Evolutionary conservation across 139 green algal genomes (phyloP), one percentile per base, ranked within the genome.

Genomic region (Dunaliella sp.): DNA sequence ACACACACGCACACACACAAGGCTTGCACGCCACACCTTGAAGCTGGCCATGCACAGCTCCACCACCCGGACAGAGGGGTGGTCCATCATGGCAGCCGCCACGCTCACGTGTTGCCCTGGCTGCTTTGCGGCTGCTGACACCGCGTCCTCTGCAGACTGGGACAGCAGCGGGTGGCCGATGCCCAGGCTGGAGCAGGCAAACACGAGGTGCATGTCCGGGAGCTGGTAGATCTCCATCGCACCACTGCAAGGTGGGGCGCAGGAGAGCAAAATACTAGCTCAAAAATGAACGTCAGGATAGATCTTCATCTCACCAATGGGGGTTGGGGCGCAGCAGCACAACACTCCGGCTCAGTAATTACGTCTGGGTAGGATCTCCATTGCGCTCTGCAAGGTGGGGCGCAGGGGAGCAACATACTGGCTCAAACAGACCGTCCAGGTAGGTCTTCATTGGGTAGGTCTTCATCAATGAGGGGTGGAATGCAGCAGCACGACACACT

Each of bases 211-310:
- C 88, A 94, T 92, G 38, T 7, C 37, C 0, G 94, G 94, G 84
- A 96, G 87, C 0, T 76, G 33, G 83, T 91, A 96, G 12, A 93
- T 38, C 83, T 94, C 84, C 58, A 95, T 77, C 74, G 73, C 83
- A 26, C 93, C 93, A 59, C 65, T 65, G 48, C 48, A 65, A 65
- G n/a, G n/a, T n/a, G n/a, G n/a, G n/a, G n/a, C n/a, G n/a, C n/a
- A n/a, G n/a, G n/a, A n/a, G n/a, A n/a, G n/a, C n/a, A n/a, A n/a
- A n/a, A n/a, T n/a, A n/a, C n/a, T n/a, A n/a, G n/a, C n/a, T n/a
- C n/a, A n/a, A n/a, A n/a, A n/a, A n/a, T n/a, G n/a, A n/a, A n/a
- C n/a, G n/a, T n/a, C n/a, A n/a, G n/a, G n/a, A n/a, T n/a, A n/a
- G n/a, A n/a, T n/a, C n/a, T n/a, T n/a, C n/a, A n/a, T n/a, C n/a